Base-by-base conservation (phyloP, 768 basidiomycete genomes). In the Boletus vermiculosoides region DNA sequence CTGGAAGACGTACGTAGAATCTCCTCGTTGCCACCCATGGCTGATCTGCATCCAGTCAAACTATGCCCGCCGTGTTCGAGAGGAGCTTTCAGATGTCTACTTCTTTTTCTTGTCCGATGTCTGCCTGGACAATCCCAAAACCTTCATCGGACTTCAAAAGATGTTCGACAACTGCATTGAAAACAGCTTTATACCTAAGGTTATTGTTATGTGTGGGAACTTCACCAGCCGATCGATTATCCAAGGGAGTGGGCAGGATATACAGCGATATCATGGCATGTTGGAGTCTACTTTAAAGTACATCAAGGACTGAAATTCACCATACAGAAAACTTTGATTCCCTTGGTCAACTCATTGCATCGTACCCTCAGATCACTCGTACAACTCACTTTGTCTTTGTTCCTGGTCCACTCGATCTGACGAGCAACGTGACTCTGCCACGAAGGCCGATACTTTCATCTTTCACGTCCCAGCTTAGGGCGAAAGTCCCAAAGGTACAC, bases 31-130 rank as follows among this genome's bases (percentile, higher is more conserved):
- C 28, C 3, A 40, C 22, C 16, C 15, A 18, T 55, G 28, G 37
- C 28, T 55, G 42, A 63, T 50, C 15, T 31, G 41, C n/a, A 55
- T 51, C 49, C 61, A 92, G 90, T 76, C 80, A 28, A 80, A 87
- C 70, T 83, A 85, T 60, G 74, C 82, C 25, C 71, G 76, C 31
- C 85, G 88, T 15, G 74, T 92, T 45, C 79, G 79, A 55, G 81
- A 85, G 62, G 90, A 92, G 52, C 76, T 90, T 20, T 74, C 86
- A 15, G 87, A 94, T 53, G 77, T 92, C 34, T 83, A 91, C 50
- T 94, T 98, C 76, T 93, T 97, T 73, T 85, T 97, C 66, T 78
- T 98, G 39, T 98, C 97, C 0, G 97, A 99, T 70, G 87, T 98
- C 3, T 95, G 94, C 90, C 79, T 99, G 23, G 96, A 99, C 73